A percentile compares a stretch with the other conserved stretches of the same genome.
Evolutionary conservation across 2,329 filamentous ascomycete genomes (phyloP).

Genomic region (Pyrenophora teres): DNA sequence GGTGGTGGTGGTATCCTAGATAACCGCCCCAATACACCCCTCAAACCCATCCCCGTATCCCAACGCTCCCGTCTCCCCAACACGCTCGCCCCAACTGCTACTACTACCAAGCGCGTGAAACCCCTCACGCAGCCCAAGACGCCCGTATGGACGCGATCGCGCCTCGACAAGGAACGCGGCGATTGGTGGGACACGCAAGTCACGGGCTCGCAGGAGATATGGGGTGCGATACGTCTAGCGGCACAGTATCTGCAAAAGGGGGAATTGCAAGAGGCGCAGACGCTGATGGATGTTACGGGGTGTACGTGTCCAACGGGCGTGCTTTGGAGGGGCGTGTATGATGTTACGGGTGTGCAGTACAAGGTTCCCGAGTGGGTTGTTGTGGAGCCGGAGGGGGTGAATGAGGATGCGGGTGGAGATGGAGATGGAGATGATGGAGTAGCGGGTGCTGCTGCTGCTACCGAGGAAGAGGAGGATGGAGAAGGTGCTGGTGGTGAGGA

Average conservation of each 20-base stretch:
- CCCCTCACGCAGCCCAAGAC: slow-evolving; percentile 28
- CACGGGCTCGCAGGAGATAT: slow-evolving; percentile 76
- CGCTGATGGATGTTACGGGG: slow-evolving; percentile 76
- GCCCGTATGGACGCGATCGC: slow-evolving; percentile 58
- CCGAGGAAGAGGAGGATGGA: slow-evolving; percentile 30
- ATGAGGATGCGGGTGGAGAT: slow-evolving; percentile 21
- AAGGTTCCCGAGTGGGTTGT: slow-evolving; percentile 53
- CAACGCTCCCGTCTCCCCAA: slow-evolving; percentile 38
- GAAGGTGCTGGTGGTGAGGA: slow-evolving; percentile 30
- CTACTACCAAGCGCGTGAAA: slow-evolving; percentile 25
- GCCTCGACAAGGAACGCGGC: slow-evolving; percentile 71
- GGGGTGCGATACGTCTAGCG: slow-evolving; percentile 73
- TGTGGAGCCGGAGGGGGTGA: slow-evolving; percentile 50
- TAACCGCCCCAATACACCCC: slow-evolving; percentile 33
- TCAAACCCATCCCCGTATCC: slow-evolving; percentile 30
- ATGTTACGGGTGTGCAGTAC: slow-evolving; percentile 51
- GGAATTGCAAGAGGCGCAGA: slow-evolving; percentile 65
- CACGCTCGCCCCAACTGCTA: slow-evolving; percentile 28
- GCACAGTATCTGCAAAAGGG: slow-evolving; percentile 68
- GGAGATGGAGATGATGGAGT: slow-evolving; percentile 25
- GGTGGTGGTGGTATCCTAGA: neutral
- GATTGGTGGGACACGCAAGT: slow-evolving; percentile 93
- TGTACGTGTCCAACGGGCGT: slow-evolving; percentile 52
- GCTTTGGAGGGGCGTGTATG: slow-evolving; percentile 51
- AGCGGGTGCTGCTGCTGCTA: slow-evolving; percentile 7